Evolutionary conservation across 2,329 filamentous ascomycete genomes (phyloP).

Genomic region (Pestalotiopsis sp.): DNA sequence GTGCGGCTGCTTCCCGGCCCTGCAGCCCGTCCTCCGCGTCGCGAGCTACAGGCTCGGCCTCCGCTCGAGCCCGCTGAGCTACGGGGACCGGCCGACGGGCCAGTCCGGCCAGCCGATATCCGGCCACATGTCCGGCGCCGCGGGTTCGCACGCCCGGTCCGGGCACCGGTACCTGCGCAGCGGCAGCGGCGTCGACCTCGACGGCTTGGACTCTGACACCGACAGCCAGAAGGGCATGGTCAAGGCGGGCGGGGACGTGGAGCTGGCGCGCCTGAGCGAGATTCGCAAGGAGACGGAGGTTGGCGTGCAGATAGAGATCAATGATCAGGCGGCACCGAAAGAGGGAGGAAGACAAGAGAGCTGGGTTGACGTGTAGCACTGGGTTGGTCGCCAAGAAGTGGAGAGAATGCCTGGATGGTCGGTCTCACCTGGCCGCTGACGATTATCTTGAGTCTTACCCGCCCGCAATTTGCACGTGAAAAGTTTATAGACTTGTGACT

Average conservation of each 20-base stretch:
- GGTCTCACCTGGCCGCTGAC: too few species aligned
- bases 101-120: background rate
- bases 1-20: constrained; percentile 37
- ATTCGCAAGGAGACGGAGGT: background rate
- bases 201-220: background rate
- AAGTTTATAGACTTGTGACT: too few species aligned
- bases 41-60: background rate
- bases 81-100: background rate
- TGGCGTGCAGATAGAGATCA: background rate
- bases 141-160: background rate
- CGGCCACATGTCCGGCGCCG: background rate
- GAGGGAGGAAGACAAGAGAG: background rate
- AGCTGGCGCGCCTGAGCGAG: background rate
- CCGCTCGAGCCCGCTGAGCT: background rate
- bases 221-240: background rate
- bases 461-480: too few species aligned
- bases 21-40: background rate
- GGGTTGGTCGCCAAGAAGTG: too few species aligned
- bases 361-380: background rate
- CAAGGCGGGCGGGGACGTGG: background rate
- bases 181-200: background rate
- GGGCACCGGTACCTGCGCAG: background rate
- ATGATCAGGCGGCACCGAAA: background rate
- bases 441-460: too few species aligned
- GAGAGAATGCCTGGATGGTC: too few species aligned